Evolutionary conservation across 768 basidiomycete genomes (phyloP).

Genomic region (Xerocomus spinulosus): DNA sequence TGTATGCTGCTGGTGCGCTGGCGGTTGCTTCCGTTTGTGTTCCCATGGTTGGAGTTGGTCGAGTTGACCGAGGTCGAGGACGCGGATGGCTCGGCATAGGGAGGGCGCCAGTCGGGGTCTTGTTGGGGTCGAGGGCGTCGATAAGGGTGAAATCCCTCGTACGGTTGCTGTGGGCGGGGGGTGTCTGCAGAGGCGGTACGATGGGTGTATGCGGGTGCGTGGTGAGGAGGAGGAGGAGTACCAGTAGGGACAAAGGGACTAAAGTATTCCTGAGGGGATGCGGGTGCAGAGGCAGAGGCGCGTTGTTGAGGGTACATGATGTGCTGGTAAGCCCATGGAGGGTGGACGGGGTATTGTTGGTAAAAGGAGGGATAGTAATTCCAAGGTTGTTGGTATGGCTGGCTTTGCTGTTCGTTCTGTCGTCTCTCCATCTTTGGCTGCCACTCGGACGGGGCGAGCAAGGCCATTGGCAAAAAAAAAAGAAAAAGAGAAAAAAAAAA

Average conservation of each 20-base stretch:
- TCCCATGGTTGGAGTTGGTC: slow-evolving; percentile 33
- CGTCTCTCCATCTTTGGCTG: too few species aligned
- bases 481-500: background rate
- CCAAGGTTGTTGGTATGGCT: slow-evolving; percentile 46
- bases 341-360: slow-evolving; percentile 23
- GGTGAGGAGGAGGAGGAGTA: slow-evolving; percentile 56
- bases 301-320: slow-evolving; percentile 71
- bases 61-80: slow-evolving; percentile 80
- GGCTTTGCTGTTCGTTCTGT: too few species aligned
- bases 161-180: slow-evolving; percentile 22
- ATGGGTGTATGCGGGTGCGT: slow-evolving; percentile 35
- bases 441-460: slow-evolving; percentile 77
- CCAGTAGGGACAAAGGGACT: slow-evolving; percentile 66
- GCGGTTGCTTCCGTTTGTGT: slow-evolving; percentile 32
- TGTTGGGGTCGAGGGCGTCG: slow-evolving; percentile 50
- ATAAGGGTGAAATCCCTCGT: slow-evolving; percentile 76
- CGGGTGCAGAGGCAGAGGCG: slow-evolving; percentile 36
- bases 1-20: slow-evolving; percentile 71
- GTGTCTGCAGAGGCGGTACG: slow-evolving; percentile 33
- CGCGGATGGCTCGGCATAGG: slow-evolving; percentile 77
- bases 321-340: slow-evolving; percentile 80
- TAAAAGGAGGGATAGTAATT: too few species aligned
- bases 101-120: slow-evolving; percentile 51
- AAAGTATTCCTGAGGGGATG: slow-evolving; percentile 50
- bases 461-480: slow-evolving; percentile 57